These are phyloP conservation scores for Metschnikowia proteae DNA, from an alignment of 805 yeast species.

Conservation along the genomic window DNA sequence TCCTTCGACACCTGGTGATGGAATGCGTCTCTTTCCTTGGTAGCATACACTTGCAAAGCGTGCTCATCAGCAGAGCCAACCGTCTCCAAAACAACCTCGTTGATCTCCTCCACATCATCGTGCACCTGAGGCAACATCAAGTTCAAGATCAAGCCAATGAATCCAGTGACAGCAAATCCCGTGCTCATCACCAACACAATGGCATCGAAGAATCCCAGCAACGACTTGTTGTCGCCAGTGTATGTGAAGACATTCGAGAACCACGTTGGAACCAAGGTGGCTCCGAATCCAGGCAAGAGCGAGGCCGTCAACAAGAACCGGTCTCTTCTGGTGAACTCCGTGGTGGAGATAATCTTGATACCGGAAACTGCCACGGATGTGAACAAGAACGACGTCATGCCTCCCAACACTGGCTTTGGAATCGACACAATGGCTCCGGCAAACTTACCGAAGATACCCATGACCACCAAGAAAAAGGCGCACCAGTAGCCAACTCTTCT, in stretches of 20 bases:
- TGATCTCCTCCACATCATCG: slow-evolving; percentile 19
- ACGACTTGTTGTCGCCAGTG: slow-evolving; percentile 14
- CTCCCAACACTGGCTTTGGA: slow-evolving; percentile 49
- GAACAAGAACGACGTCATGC: slow-evolving; percentile 20
- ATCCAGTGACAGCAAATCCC: slow-evolving; percentile 18
- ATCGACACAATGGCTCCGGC: slow-evolving; percentile 65
- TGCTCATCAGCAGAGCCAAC: slow-evolving; percentile 19
- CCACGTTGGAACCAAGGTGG: slow-evolving; percentile 19
- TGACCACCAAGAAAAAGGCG: slow-evolving; percentile 71
- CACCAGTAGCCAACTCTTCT: slow-evolving; percentile 78
- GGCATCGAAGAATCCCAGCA: slow-evolving; percentile 17
- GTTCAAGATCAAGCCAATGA: slow-evolving; percentile 18
- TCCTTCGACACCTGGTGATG: slow-evolving; percentile 5
- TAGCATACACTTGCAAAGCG: slow-evolving; percentile 13
- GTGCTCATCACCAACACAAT: slow-evolving; percentile 19
- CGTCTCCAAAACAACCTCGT: slow-evolving; percentile 19
- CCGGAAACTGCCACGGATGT: slow-evolving; percentile 20
- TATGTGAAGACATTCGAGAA: slow-evolving; percentile 16
- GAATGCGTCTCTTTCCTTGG: slow-evolving; percentile 16
- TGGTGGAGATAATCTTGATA: slow-evolving; percentile 19
- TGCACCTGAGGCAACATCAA: slow-evolving; percentile 17
- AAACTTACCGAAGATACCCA: slow-evolving; percentile 73
- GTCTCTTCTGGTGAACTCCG: slow-evolving; percentile 22
- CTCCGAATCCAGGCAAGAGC: slow-evolving; percentile 17
- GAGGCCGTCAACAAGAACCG: slow-evolving; percentile 18